phyloP scores from a whole-genome alignment of 805 yeast species.

The Yarrowia sp. region DNA sequence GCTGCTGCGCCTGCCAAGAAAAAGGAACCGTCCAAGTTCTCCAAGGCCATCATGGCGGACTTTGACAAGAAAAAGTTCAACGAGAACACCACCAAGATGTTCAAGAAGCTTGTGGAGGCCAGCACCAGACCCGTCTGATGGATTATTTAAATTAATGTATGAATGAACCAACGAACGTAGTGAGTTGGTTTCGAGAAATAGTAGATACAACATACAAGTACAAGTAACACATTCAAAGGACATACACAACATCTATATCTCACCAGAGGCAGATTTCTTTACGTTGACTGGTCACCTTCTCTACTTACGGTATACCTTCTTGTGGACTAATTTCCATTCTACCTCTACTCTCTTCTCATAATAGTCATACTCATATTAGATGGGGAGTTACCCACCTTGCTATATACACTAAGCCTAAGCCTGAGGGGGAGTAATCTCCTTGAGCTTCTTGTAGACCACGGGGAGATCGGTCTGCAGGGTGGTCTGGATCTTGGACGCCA shows the following conservation, averaged over 20 bases:
- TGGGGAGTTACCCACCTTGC: background rate
- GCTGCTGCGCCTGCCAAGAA: slow-evolving; percentile 1
- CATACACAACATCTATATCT: too few species aligned
- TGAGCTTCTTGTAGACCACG: slow-evolving; percentile 43
- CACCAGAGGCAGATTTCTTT: too few species aligned
- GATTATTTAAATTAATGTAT: background rate
- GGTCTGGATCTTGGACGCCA: slow-evolving; percentile 89
- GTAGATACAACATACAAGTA: too few species aligned
- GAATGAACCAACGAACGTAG: too few species aligned
- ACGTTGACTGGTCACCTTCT: too few species aligned
- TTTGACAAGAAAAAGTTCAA: slow-evolving; percentile 29
- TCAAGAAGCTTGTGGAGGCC: slow-evolving; percentile 26
- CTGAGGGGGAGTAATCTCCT: slow-evolving; percentile 35
- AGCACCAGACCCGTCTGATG: slow-evolving; percentile 7
- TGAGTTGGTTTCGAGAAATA: too few species aligned
- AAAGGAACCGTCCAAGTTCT: slow-evolving; percentile 27
- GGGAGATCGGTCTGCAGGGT: slow-evolving; percentile 58
- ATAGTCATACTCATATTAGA: slow-evolving; percentile 9
- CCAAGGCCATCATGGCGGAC: slow-evolving; percentile 16
- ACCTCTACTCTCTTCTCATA: background rate
- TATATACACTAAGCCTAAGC: slow-evolving; percentile 36
- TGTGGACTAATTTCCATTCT: background rate
- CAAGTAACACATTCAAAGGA: too few species aligned
- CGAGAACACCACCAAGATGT: slow-evolving; percentile 24
- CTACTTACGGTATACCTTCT: too few species aligned